These are phyloP conservation scores for Lumnitzera racemosa DNA, from an alignment of 345 rosid genomes.

Conservation along the genomic window DNA sequence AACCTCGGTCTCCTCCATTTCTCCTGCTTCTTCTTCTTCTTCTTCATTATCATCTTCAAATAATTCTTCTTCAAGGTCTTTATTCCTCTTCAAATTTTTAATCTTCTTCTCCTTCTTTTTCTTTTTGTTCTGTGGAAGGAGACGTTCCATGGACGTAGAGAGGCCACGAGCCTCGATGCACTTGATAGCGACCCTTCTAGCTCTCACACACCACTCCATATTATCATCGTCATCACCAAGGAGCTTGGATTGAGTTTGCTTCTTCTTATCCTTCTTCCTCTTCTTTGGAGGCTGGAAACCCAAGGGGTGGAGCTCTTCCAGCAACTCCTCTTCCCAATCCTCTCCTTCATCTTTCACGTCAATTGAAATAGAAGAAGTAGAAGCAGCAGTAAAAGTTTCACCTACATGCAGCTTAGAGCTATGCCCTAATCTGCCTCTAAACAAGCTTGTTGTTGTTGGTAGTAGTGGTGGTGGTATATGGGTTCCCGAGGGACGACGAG, in stretches of 20 bases:
- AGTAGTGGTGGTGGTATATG: no score
- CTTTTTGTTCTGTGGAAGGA: slow-evolving; percentile 46
- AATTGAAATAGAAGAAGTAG: background rate
- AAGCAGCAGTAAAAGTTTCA: background rate
- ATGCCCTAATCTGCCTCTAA: slow-evolving; percentile 2
- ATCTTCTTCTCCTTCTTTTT: slow-evolving; percentile 39
- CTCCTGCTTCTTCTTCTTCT: slow-evolving; percentile 24
- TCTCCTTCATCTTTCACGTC: slow-evolving; percentile 19
- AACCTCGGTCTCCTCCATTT: slow-evolving; percentile 18
- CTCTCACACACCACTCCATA: slow-evolving; percentile 93
- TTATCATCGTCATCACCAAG: slow-evolving; percentile 50
- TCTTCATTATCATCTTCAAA: slow-evolving; percentile 24
- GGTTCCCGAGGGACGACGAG: no score
- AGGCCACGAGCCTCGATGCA: slow-evolving; percentile 75
- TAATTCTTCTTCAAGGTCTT: slow-evolving; percentile 18
- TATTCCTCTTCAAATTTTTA: slow-evolving; percentile 11
- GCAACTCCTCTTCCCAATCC: slow-evolving; percentile 71
- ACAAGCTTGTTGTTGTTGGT: no score
- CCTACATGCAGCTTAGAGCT: slow-evolving; percentile 9
- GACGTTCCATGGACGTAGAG: slow-evolving; percentile 35
- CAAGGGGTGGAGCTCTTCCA: slow-evolving; percentile 66
- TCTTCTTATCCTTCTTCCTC: slow-evolving; percentile 38
- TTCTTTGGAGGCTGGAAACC: slow-evolving; percentile 51
- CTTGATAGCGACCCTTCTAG: slow-evolving; percentile 65
- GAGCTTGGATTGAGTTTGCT: slow-evolving; percentile 18